Percentiles rank a stretch among this genome's conserved stretches.
Conservation (phyloP, 2,329 filamentous ascomycete genomes). For the Trichoderma sp. region DNA sequence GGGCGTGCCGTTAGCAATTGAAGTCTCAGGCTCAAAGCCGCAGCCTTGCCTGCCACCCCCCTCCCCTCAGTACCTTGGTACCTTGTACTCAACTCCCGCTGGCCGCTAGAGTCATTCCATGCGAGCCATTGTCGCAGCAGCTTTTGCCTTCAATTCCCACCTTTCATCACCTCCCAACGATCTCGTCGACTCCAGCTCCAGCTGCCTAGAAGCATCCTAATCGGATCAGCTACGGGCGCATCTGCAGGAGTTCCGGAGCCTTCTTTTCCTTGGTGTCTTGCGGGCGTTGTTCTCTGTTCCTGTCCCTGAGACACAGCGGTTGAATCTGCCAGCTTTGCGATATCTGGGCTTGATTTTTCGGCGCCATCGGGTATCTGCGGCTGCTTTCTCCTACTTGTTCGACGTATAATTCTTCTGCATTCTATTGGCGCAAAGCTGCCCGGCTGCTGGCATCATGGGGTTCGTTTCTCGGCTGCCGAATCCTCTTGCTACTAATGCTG, state of each 20-base stretch:
- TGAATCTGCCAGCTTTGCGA: not conserved
- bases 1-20: slow-evolving; percentile 7
- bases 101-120: not conserved
- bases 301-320: not conserved
- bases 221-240: not conserved
- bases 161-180: not conserved
- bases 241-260: not conserved
- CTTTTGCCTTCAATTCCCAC: not conserved
- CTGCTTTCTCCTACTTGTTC: not conserved
- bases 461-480: slow-evolving; percentile 20
- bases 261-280: slow-evolving; percentile 4
- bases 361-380: not conserved
- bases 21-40: not conserved
- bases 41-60: slow-evolving; percentile 12
- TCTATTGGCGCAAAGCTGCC: not conserved
- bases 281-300: slow-evolving; percentile 4
- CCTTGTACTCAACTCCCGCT: not conserved
- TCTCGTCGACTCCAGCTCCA: not conserved
- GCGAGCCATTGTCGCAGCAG: slow-evolving; percentile 5
- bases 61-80: slow-evolving; percentile 8
- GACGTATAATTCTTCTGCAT: not conserved
- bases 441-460: slow-evolving; percentile 30
- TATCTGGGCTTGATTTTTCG: not conserved
- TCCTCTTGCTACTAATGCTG: slow-evolving; percentile 18
- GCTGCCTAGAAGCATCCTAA: not conserved